A percentile compares a stretch with the other conserved stretches of the same genome.
Evolutionary conservation across 345 rosid genomes (phyloP).

Genomic region (Salix purpurea): DNA sequence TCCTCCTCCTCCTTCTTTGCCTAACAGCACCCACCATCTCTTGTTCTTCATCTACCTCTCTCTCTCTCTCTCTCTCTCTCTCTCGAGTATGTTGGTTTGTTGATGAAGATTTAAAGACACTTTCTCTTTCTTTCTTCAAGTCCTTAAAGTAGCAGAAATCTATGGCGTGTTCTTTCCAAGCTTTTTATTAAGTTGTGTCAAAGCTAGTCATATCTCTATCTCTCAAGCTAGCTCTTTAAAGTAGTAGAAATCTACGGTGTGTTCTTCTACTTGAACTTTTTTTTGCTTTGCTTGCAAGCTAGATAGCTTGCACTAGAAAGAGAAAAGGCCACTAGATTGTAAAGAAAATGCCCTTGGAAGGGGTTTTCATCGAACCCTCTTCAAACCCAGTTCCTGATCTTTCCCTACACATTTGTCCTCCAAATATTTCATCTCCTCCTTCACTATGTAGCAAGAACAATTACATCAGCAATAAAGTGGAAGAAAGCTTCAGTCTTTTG

Average conservation of each 20-base stretch:
- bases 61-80: conserved; percentile 3
- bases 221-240: not conserved
- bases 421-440: conserved; percentile 28
- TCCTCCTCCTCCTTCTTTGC: conserved; percentile 27
- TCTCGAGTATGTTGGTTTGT: conserved; percentile 53
- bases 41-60: conserved; percentile 18
- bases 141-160: conserved; percentile 23
- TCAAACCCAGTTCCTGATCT: conserved; percentile 60
- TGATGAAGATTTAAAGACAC: conserved; percentile 29
- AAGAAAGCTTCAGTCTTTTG: conserved; percentile 14
- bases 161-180: not conserved
- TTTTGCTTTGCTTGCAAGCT: not conserved
- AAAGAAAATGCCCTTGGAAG: conserved; percentile 44
- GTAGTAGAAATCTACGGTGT: no score
- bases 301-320: not conserved
- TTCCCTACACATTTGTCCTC: conserved; percentile 68
- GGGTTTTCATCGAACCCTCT: conserved; percentile 48
- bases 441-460: conserved; percentile 8
- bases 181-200: conserved; percentile 14
- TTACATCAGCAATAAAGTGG: not conserved
- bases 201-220: not conserved
- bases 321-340: not conserved
- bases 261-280: conserved; percentile 12
- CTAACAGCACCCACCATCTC: conserved; percentile 26
- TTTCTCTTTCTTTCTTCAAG: conserved; percentile 15